Evolutionary conservation across 1,284 basidiomycete species (phyloP), one percentile per base, ranked within the genome.

Genomic region (Ganoderma boninense): DNA sequence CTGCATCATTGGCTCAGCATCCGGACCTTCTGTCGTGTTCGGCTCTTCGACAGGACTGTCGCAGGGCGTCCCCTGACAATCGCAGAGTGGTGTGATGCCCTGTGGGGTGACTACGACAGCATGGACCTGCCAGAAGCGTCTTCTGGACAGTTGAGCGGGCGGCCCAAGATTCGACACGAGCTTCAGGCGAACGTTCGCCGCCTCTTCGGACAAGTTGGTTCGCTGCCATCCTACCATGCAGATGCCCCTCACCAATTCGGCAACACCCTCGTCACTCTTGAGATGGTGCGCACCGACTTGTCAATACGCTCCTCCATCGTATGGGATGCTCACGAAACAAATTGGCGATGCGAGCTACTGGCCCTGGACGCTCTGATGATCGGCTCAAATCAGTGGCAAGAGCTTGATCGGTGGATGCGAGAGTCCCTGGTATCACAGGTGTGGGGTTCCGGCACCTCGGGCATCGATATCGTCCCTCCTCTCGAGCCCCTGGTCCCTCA

Each of bases 301-400:
- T 18, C n/a, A 54, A 4, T 23, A 8, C 66, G 49, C 32, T 32
- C 32, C 6, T 35, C 26, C 11, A 4, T 67, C 3, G 49, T 67
- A 0, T 67, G 66, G 66, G 66, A 67, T 14, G 18, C 49, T 2
- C 35, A 67, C n/a, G 66, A 67, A 35, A 62, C 42, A 0, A 67
- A 67, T 26, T 67, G 66, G 66, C 43, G 66, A 1, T 67, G 66
- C 35, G 66, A 67, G 43, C 46, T 67, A 60, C 52, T 62, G 10
- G 59, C 66, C 29, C 54, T 68, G 42, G 66, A 68, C 38, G 35
- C 66, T 2, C 7, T 64, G 42, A 23, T 63, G 23, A 38, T 67
- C 2, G 66, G 66, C 13, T 38, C 60, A 4, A 40, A 23, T 6
- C 2, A 29, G 2, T 67, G 66, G 66, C 5, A 35, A 4, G 60